phyloP scores from a whole-genome alignment of 805 yeast genomes.

The Naumovozyma dairenensis region DNA sequence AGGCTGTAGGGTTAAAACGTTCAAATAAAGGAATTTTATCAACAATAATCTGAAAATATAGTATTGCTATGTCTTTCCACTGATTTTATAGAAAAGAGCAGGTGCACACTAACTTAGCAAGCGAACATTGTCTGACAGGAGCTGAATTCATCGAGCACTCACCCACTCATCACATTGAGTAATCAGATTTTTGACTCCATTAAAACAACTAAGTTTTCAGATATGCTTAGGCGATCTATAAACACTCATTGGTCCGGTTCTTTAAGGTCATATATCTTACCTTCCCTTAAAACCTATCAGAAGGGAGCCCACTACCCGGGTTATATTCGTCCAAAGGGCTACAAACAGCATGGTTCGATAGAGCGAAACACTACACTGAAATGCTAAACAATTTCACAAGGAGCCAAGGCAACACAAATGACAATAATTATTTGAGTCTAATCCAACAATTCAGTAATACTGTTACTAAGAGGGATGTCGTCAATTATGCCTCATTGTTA shows the following conservation, averaged over 20 bases:
- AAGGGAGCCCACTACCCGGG: constrained; percentile 36
- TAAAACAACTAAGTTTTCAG: too few species aligned
- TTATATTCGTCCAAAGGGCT: constrained; percentile 39
- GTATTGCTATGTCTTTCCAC: too few species aligned
- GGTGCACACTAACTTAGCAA: too few species aligned
- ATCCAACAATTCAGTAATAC: constrained; percentile 25
- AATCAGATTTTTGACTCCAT: too few species aligned
- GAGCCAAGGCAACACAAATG: constrained; percentile 11
- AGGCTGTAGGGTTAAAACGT: too few species aligned
- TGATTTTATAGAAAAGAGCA: too few species aligned
- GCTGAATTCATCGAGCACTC: too few species aligned
- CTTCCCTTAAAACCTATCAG: constrained; percentile 4
- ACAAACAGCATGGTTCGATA: constrained; percentile 41
- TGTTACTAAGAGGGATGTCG: constrained; percentile 25
- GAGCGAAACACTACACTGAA: constrained; percentile 32
- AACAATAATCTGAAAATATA: too few species aligned
- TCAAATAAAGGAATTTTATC: too few species aligned
- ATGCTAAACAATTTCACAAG: constrained; percentile 32
- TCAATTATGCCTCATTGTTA: constrained; percentile 33
- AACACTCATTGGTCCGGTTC: too few species aligned
- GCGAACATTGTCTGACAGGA: too few species aligned
- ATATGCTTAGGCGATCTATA: background rate
- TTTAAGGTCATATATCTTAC: constrained; percentile 14
- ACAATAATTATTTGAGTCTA: constrained; percentile 19
- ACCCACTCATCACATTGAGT: too few species aligned